A percentile compares a stretch with the other conserved stretches of the same genome.
These are phyloP conservation scores for Luzula sylvatica DNA, from an alignment of 176 grass and related monocot species.

Conservation along the genomic window DNA sequence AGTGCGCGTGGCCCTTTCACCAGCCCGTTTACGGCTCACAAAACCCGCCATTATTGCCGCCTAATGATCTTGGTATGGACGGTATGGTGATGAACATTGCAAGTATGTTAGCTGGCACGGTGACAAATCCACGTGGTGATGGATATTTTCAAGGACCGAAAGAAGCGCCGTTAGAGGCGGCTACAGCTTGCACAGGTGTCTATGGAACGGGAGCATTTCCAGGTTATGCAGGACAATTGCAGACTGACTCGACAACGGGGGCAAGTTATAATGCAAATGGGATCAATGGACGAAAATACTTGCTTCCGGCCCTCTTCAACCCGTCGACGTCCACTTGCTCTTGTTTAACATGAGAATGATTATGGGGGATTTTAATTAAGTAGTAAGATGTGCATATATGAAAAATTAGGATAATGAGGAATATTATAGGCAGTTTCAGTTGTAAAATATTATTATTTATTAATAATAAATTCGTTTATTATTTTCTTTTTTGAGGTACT, in stretches of 20 bases:
- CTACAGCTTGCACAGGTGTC: constrained; percentile 34
- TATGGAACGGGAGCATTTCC: constrained; percentile 56
- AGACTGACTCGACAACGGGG: constrained; percentile 29
- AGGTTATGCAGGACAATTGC: constrained; percentile 50
- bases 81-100: constrained; percentile 71
- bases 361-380: neutral
- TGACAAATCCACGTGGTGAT: constrained; percentile 60
- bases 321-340: constrained; percentile 39
- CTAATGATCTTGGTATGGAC: constrained; percentile 56
- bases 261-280: constrained; percentile 69
- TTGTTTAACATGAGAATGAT: constrained; percentile 29
- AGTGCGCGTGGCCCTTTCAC: constrained; percentile 83
- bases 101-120: constrained; percentile 38
- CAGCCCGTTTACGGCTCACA: constrained; percentile 59
- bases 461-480: too few species aligned
- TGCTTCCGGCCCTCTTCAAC: constrained; percentile 51
- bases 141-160: constrained; percentile 58
- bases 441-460: too few species aligned
- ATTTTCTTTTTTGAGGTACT: too few species aligned
- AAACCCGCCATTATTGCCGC: constrained; percentile 33
- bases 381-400: constrained; percentile 10
- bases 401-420: neutral
- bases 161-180: constrained; percentile 45
- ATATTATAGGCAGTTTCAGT: too few species aligned
- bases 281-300: constrained; percentile 44